Evolutionary conservation across 257 asterid species (phyloP).

Genomic region (Solanum appendiculatum): DNA sequence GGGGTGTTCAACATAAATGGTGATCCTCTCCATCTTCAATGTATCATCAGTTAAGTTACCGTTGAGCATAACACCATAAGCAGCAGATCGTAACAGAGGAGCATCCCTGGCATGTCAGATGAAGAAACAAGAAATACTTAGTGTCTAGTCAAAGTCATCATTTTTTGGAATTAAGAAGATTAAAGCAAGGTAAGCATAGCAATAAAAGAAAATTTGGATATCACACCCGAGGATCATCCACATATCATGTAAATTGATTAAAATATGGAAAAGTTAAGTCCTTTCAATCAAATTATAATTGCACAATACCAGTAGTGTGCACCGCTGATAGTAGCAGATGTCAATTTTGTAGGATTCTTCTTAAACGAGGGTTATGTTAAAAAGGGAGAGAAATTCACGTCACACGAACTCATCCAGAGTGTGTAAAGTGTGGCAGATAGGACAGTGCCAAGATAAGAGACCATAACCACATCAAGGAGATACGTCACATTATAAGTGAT

Average conservation of each 20-base stretch:
- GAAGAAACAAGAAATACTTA: not conserved
- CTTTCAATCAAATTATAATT: not conserved
- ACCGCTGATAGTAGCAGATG: not conserved
- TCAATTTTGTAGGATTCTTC: not conserved
- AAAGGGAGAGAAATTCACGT: not conserved
- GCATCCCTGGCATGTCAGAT: slow-evolving; percentile 52
- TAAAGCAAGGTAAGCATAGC: not conserved
- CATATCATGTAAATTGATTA: not conserved
- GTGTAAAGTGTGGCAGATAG: not conserved
- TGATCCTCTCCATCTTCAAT: slow-evolving; percentile 66
- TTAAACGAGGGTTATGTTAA: not conserved
- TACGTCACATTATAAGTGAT: not conserved
- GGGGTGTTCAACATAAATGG: slow-evolving; percentile 80
- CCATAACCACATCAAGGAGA: not conserved
- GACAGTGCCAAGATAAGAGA: not conserved
- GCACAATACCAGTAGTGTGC: not conserved
- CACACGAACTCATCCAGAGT: not conserved
- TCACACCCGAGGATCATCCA: not conserved
- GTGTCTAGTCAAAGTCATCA: not conserved
- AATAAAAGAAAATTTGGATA: not conserved
- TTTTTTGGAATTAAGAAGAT: not conserved
- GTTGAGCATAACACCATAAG: slow-evolving; percentile 38
- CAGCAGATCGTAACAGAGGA: slow-evolving; percentile 51
- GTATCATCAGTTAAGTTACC: slow-evolving; percentile 31
- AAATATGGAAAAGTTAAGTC: not conserved